Conservation (phyloP, 257 asterid species). For the Henckelia pumila region DNA sequence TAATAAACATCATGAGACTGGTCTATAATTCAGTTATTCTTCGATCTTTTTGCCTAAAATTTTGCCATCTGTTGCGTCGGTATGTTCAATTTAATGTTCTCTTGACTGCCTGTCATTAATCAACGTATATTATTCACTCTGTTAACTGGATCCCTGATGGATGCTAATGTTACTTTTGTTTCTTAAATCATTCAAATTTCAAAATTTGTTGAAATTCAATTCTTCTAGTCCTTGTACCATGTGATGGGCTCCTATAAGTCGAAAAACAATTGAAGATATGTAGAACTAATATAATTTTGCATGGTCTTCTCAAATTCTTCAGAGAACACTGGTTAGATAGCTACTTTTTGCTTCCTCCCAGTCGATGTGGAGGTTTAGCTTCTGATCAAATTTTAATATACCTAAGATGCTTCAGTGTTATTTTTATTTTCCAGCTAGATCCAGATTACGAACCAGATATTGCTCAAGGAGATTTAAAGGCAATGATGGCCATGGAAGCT, state of each 20-base stretch:
- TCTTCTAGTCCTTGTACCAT: not conserved
- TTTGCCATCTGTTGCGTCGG: not conserved
- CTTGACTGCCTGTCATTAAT: not conserved
- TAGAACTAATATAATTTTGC: not conserved
- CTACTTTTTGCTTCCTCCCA: not conserved
- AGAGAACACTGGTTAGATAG: not conserved
- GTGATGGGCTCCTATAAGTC: not conserved
- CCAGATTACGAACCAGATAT: slow-evolving; percentile 41
- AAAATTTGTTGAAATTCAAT: not conserved
- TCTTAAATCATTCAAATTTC: not conserved
- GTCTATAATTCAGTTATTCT: not conserved
- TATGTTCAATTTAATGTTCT: not conserved
- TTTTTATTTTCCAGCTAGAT: slow-evolving; percentile 39
- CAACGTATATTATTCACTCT: not conserved
- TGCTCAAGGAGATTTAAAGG: slow-evolving; percentile 41
- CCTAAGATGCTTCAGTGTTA: slow-evolving; percentile 8
- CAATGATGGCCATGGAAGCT: slow-evolving; percentile 22
- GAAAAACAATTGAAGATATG: not conserved
- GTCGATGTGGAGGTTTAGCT: not conserved
- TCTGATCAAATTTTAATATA: slow-evolving; percentile 1
- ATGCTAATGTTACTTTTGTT: not conserved
- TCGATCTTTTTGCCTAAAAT: not conserved
- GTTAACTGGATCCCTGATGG: not conserved
- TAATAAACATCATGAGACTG: not conserved
- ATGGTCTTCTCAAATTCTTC: not conserved